These are phyloP conservation scores for Neofusicoccum laricinum DNA, from an alignment of 2,329 filamentous ascomycete genomes.

Conservation along the genomic window DNA sequence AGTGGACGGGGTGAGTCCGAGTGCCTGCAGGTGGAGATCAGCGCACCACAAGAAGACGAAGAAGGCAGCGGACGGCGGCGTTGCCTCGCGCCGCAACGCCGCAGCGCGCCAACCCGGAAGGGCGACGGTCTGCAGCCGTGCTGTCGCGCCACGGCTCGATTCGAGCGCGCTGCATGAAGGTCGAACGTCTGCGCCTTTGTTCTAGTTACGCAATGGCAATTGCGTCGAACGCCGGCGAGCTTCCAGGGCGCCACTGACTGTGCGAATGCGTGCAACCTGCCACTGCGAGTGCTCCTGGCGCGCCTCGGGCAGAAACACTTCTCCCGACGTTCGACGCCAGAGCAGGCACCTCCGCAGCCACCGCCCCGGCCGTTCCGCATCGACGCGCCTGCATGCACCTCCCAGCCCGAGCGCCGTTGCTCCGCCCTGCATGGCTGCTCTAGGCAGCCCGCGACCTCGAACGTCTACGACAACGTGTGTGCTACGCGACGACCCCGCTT, in stretches of 20 bases:
- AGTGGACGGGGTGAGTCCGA: too few relatives aligned
- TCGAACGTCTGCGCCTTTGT: constrained; percentile 6
- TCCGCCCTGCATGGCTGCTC: too few relatives aligned
- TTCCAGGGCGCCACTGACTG: background rate
- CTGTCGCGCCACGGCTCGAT: background rate
- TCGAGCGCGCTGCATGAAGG: background rate
- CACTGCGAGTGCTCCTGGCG: too few relatives aligned
- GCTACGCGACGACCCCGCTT: background rate
- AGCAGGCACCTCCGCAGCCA: too few relatives aligned
- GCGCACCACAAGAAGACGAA: background rate
- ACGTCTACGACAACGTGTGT: background rate
- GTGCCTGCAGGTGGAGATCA: too few relatives aligned
- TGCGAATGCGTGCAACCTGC: too few relatives aligned
- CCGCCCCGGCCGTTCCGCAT: too few relatives aligned
- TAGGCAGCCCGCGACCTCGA: background rate
- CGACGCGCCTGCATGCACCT: too few relatives aligned
- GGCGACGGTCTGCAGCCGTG: background rate
- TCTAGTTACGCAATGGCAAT: constrained; percentile 3
- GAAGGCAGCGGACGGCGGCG: too few relatives aligned
- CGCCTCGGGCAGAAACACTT: too few relatives aligned
- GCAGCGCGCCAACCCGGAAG: background rate
- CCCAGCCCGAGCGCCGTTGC: too few relatives aligned
- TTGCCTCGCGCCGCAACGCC: background rate
- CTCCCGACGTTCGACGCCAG: too few relatives aligned
- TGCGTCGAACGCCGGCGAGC: background rate